phyloP scores from a whole-genome alignment of 495 filamentous ascomycete species.

The Wilcoxina mikolae region DNA sequence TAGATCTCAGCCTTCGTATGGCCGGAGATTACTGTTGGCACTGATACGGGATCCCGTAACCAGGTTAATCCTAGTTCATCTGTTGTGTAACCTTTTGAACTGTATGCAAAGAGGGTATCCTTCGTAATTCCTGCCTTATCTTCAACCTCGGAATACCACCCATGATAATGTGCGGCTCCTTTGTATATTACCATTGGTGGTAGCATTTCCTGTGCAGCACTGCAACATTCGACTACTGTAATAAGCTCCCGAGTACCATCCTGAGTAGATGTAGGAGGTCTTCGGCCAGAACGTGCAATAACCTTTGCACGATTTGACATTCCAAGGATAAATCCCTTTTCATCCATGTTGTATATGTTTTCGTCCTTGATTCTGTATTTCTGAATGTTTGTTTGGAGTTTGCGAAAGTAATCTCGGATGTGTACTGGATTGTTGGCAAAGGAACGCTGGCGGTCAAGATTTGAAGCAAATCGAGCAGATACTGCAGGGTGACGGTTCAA shows the following conservation, averaged over 20 bases:
- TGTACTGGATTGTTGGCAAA: background rate
- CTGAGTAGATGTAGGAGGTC: background rate
- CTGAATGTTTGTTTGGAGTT: background rate
- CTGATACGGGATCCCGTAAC: no score
- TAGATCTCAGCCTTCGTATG: no score
- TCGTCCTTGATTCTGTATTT: background rate
- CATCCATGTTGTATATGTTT: background rate
- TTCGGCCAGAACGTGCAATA: background rate
- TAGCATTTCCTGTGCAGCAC: background rate
- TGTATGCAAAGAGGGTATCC: background rate
- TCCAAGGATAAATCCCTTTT: no score
- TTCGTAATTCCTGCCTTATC: background rate
- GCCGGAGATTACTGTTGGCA: no score
- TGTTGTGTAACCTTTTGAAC: no score
- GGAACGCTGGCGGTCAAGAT: background rate
- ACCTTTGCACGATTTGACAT: background rate
- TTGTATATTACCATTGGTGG: background rate
- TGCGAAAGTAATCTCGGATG: background rate
- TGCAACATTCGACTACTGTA: background rate
- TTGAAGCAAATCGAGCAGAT: background rate
- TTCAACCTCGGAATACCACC: constrained; percentile 1
- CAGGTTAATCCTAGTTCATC: no score
- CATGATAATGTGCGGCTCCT: constrained; percentile 1
- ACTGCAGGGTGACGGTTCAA: background rate
- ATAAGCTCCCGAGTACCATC: constrained; percentile 3